These are phyloP conservation scores for Logfia minima DNA, from an alignment of 129 eudicot species.

Conservation along the genomic window DNA sequence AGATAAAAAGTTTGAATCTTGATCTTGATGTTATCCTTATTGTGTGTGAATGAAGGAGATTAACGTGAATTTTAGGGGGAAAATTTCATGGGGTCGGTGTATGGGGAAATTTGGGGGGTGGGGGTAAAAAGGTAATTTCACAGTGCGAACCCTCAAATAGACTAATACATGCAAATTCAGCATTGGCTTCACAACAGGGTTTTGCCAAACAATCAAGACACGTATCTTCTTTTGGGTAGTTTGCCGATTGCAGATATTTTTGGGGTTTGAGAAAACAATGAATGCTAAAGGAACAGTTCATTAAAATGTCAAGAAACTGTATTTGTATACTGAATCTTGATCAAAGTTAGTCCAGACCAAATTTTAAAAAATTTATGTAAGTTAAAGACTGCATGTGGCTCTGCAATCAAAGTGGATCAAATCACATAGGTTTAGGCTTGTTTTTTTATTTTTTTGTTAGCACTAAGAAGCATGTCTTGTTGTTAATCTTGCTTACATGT, in stretches of 20 bases:
- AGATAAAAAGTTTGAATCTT: too few species aligned
- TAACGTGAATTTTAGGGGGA: background rate
- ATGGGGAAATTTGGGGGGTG: slow-evolving; percentile 15
- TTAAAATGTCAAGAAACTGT: background rate
- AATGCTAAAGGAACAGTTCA: background rate
- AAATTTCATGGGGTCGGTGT: slow-evolving; percentile 12
- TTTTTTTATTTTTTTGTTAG: background rate
- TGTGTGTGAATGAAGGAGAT: background rate
- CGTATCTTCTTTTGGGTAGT: slow-evolving; percentile 25
- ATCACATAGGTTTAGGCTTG: background rate
- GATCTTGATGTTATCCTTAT: background rate
- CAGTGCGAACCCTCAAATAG: slow-evolving; percentile 6
- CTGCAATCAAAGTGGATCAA: background rate
- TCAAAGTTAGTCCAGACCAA: background rate
- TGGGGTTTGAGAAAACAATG: background rate
- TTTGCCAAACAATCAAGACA: slow-evolving; percentile 18
- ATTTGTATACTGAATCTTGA: background rate
- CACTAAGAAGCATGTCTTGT: slow-evolving; percentile 16
- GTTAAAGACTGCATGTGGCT: background rate
- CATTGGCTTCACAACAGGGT: slow-evolving; percentile 17
- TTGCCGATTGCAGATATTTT: slow-evolving; percentile 28
- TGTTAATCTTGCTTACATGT: slow-evolving; percentile 12
- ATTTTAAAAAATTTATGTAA: background rate
- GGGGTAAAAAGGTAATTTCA: slow-evolving; percentile 31
- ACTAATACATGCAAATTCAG: slow-evolving; percentile 27